Evolutionary conservation across 192 early-diverging fungal genomes (phyloP).

Genomic region (Lobosporangium transversale): DNA sequence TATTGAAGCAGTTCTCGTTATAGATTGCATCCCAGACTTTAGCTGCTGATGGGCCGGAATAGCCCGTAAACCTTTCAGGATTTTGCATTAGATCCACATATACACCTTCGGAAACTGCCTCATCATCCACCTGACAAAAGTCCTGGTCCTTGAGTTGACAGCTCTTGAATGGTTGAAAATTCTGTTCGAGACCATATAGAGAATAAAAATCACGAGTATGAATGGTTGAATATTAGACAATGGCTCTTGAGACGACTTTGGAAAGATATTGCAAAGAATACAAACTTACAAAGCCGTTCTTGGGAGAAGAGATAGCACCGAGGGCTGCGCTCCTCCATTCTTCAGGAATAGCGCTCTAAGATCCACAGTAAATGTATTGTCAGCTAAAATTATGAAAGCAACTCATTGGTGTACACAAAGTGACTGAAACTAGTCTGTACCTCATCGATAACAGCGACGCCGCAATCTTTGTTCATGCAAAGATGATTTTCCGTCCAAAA

Average conservation of each 20-base stretch:
- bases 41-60: slow-evolving; percentile 86
- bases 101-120: slow-evolving; percentile 72
- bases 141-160: slow-evolving; percentile 79
- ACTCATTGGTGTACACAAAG: background rate
- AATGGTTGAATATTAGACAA: slow-evolving; percentile 11
- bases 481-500: slow-evolving; percentile 89
- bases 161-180: slow-evolving; percentile 61
- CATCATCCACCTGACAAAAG: slow-evolving; percentile 91
- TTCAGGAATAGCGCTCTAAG: slow-evolving; percentile 57
- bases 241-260: background rate
- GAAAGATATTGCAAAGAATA: too few relatives aligned
- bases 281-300: slow-evolving; percentile 58
- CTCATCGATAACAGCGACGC: slow-evolving; percentile 85
- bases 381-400: background rate
- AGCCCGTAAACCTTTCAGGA: slow-evolving; percentile 97
- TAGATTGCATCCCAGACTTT: slow-evolving; percentile 95
- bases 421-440: slow-evolving; percentile 32
- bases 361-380: too few relatives aligned
- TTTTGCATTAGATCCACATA: slow-evolving; percentile 91
- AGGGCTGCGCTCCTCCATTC: slow-evolving; percentile 69
- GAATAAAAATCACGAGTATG: too few relatives aligned
- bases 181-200: too few relatives aligned
- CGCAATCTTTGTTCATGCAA: slow-evolving; percentile 87
- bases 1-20: slow-evolving; percentile 94
- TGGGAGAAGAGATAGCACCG: slow-evolving; percentile 76